Evolutionary conservation across 202 grass and related monocot genomes (phyloP), one percentile per base, ranked within the genome.

Genomic region (Zizania palustris): DNA sequence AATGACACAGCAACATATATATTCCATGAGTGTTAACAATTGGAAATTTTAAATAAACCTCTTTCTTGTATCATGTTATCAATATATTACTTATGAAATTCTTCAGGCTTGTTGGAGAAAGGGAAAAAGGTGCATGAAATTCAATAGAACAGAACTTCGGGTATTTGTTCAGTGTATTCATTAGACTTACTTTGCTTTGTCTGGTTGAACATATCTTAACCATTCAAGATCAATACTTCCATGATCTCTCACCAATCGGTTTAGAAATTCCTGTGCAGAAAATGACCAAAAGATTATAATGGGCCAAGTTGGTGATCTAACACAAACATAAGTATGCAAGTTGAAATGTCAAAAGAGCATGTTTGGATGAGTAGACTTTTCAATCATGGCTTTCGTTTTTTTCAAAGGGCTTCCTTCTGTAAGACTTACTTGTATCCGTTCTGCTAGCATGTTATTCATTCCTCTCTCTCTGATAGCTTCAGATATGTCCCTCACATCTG

Each of bases 371-470:
- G 20, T 53, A 82, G 54, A 71, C 45, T 46, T 85, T 77, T 57
- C 8, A 28, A 50, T 60, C 40, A 14, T 48, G 35, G 38, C 55
- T 15, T 64, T 45, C 34, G 22, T 53, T 74, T 46, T 48, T 50
- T 63, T 42, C 16, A 60, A 69, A 80, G 45, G 78, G 22, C 48
- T 58, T 65, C 60, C 42, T 69, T 68, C 39, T 54, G 46, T 49
- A 21, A 71, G 33, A 75, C 69, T 65, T 85, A 89, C 93, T 87
- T 93, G 89, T 76, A 97, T 97, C 34, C 93, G 68, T 67, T 93
- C 81, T 73, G 88, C 93, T 64, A 97, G 84, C 88, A 89, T 81
- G 43, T 97, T 97, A 69, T 93, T 91, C 93, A 97, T 93, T 72
- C 93, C 90, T 82, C 90, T 85, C 70, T 91, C 84, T 83, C 75